Evolutionary conservation across 306 rosid genomes (phyloP), one percentile per base, ranked within the genome.

Genomic region (Rosa chinensis): DNA sequence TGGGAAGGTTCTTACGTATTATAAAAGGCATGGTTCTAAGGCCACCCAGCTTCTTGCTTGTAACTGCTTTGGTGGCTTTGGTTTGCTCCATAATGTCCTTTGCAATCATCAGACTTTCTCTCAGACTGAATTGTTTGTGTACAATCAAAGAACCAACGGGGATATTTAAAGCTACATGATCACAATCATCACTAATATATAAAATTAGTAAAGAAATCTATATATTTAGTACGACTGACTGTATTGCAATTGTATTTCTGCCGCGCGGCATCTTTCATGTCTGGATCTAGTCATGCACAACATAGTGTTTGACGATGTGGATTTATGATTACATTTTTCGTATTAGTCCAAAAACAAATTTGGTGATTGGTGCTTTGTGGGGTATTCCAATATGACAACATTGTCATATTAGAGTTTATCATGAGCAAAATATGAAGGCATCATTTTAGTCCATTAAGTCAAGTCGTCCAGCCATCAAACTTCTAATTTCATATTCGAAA

Each of bases 1-100:
- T 18, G 25, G 2, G n/a, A 21, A 56, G 2, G 28, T 58, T 18
- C 28, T 66, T 84, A 89, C 97, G 89, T 84, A 92, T 89, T 2
- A 92, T 88, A 77, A 87, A 88, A 12, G 97, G 94, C 90, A 90
- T 88, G 72, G 92, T 89, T 20, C 80, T 80, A 50, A 90, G 82
- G 37, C 97, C 94, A 5, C 94, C 94, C 84, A 62, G 75, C 66
- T 87, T 48, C 70, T 78, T 85, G 74, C 70, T 78, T 73, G 39
- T 49, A 70, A 73, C 70, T 39, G 77, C 61, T 76, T 82, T 75
- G 62, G 73, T 53, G 48, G 74, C 81, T 80, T 80, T 82, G 78
- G 70, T 42, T 79, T 86, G 74, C 82, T 87, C 86, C 83, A 77
- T 86, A 77, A 44, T 73, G 32, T 84, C 23, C 59, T 59, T 79